A percentile compares a stretch with the other conserved stretches of the same genome.
These are phyloP conservation scores for Marsdenia floribunda DNA, from an alignment of 257 asterid species.

Conservation along the genomic window DNA sequence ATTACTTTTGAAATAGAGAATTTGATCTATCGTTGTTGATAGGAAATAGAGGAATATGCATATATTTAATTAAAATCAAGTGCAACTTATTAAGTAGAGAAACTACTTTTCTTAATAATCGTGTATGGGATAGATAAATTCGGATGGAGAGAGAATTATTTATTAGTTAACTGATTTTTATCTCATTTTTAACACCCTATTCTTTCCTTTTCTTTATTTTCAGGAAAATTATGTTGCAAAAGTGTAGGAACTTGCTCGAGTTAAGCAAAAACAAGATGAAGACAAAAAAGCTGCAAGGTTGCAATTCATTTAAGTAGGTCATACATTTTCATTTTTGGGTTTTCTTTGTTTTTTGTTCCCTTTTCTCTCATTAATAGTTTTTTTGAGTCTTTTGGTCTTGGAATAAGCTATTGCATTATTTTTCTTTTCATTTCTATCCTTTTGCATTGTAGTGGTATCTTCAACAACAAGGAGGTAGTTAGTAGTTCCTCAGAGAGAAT, in stretches of 20 bases:
- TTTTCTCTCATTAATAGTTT: neutral
- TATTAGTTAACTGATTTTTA: neutral
- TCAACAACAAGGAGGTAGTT: constrained; percentile 31
- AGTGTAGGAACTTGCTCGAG: constrained; percentile 78
- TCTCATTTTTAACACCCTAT: neutral
- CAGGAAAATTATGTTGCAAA: constrained; percentile 70
- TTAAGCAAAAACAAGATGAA: constrained; percentile 75
- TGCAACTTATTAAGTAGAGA: too few relatives aligned
- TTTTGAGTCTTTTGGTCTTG: neutral
- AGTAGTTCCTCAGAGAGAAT: constrained; percentile 25
- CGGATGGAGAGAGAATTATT: too few relatives aligned
- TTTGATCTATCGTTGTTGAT: too few relatives aligned
- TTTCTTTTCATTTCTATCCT: neutral
- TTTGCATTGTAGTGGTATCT: constrained; percentile 44
- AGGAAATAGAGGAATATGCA: too few relatives aligned
- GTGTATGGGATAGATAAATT: too few relatives aligned
- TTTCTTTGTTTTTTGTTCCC: neutral
- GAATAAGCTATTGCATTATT: neutral
- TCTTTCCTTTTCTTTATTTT: neutral
- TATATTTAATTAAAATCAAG: too few relatives aligned
- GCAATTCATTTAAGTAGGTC: constrained; percentile 81
- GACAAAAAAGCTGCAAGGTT: constrained; percentile 60
- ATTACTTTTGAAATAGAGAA: too few relatives aligned
- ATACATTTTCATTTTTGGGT: neutral
- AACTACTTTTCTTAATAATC: too few relatives aligned